These are phyloP conservation scores for Pholiota molesta DNA, from an alignment of 768 basidiomycete species.

Conservation along the genomic window DNA sequence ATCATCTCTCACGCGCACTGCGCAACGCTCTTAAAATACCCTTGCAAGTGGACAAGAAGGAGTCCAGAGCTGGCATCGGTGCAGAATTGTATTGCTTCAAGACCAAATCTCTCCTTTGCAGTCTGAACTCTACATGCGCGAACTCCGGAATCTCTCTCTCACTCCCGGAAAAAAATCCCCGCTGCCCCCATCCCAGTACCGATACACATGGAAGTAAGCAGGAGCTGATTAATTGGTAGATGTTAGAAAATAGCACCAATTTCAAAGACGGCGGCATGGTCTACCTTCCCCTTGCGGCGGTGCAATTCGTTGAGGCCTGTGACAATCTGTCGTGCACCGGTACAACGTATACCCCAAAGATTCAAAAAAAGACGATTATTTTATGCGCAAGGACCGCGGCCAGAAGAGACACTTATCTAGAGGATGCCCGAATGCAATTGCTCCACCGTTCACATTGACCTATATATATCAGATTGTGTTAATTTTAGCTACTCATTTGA, in stretches of 20 bases:
- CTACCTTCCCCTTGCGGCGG: constrained; percentile 70
- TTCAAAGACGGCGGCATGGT: constrained; percentile 19
- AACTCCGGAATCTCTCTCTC: constrained; percentile 3
- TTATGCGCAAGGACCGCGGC: constrained; percentile 16
- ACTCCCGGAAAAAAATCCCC: constrained; percentile 67
- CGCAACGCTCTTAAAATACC: constrained; percentile 1
- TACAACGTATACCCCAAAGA: constrained; percentile 56
- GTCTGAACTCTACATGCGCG: background rate
- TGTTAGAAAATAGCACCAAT: background rate
- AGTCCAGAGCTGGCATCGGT: background rate
- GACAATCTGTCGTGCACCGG: constrained; percentile 83
- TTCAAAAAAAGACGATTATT: constrained; percentile 12
- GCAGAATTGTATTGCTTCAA: background rate
- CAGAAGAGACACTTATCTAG: constrained; percentile 58
- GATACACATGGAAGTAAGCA: constrained; percentile 91
- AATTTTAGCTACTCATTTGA: background rate
- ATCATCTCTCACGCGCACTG: background rate
- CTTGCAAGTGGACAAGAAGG: background rate
- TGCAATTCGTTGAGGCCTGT: constrained; percentile 79
- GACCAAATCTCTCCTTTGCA: background rate
- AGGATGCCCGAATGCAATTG: constrained; percentile 85
- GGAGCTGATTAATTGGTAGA: constrained; percentile 45
- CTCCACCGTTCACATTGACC: constrained; percentile 90
- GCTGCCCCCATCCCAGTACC: constrained; percentile 94
- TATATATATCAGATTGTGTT: constrained; percentile 24